Percentiles rank a stretch among this genome's conserved stretches.
These are phyloP conservation scores for Casuarina cunninghamiana DNA, from an alignment of 306 rosid species.

Conservation along the genomic window DNA sequence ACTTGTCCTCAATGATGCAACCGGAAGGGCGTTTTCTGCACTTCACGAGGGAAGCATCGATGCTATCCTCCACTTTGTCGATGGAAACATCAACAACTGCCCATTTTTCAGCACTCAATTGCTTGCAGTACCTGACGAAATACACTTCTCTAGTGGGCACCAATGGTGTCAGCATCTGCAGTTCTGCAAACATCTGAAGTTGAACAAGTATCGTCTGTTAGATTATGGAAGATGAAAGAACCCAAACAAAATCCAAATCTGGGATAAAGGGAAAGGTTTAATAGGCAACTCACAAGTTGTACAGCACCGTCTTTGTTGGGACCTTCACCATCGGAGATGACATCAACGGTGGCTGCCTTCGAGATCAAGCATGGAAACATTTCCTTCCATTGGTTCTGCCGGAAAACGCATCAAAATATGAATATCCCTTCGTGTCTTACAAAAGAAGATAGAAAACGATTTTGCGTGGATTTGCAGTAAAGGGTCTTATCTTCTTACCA, in stretches of 20 bases:
- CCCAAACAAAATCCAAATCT: no score
- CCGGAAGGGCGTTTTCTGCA: conserved; percentile 96
- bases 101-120: conserved; percentile 78
- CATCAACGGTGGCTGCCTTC: conserved; percentile 85
- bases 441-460: neutral
- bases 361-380: conserved; percentile 94
- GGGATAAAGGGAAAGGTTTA: neutral
- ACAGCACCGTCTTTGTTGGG: conserved; percentile 70
- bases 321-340: conserved; percentile 77
- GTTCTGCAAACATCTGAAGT: conserved; percentile 89
- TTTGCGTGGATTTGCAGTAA: neutral
- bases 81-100: conserved; percentile 87
- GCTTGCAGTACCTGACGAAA: conserved; percentile 81
- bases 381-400: conserved; percentile 94
- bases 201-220: conserved; percentile 1
- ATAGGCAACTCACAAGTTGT: conserved; percentile 61
- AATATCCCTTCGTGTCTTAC: neutral
- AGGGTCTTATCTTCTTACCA: conserved; percentile 40
- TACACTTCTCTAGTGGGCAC: conserved; percentile 92
- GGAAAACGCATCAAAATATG: neutral
- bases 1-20: conserved; percentile 90
- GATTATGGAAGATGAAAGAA: neutral
- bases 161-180: conserved; percentile 95
- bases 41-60: conserved; percentile 75
- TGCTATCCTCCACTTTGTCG: conserved; percentile 86